A percentile compares a stretch with the other conserved stretches of the same genome.
phyloP scores from a whole-genome alignment of 2,329 filamentous ascomycete genomes.

The Nigrograna mackinnonii region DNA sequence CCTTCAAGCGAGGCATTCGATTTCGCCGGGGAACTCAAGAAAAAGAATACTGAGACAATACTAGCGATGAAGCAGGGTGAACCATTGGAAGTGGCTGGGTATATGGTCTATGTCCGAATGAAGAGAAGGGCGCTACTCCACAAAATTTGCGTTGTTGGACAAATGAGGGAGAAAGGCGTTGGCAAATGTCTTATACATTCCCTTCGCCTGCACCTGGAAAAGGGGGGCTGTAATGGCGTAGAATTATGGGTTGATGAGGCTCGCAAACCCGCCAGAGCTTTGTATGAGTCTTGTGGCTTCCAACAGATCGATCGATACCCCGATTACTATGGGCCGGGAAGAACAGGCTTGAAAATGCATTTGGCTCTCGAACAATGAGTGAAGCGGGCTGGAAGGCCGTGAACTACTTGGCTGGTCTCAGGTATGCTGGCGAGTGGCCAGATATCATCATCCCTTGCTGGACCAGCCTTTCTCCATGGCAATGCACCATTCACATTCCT shows the following conservation, averaged over 20 bases:
- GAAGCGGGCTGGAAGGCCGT: constrained; percentile 1
- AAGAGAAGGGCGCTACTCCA: constrained; percentile 52
- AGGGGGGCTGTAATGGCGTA: constrained; percentile 52
- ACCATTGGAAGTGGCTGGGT: constrained; percentile 43
- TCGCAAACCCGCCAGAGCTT: constrained; percentile 46
- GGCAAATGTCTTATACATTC: constrained; percentile 49
- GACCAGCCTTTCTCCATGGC: too few relatives aligned
- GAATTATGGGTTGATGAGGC: constrained; percentile 57
- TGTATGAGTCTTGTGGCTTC: constrained; percentile 53
- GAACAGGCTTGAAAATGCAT: constrained; percentile 45
- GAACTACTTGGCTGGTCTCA: constrained; percentile 11
- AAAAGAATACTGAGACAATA: constrained; percentile 52
- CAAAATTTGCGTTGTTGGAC: constrained; percentile 55
- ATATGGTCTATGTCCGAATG: constrained; percentile 51
- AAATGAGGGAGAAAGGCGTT: constrained; percentile 51
- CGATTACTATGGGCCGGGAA: constrained; percentile 56
- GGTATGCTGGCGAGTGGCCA: constrained; percentile 23
- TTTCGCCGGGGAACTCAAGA: constrained; percentile 52
- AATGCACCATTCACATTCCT: constrained; percentile 28
- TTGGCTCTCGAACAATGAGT: constrained; percentile 14
- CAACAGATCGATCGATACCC: constrained; percentile 48
- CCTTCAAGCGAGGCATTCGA: constrained; percentile 55
- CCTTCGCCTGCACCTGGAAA: constrained; percentile 46
- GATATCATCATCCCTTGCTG: constrained; percentile 33
- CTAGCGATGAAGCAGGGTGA: constrained; percentile 28